Percentiles rank a stretch among this genome's conserved stretches.
These are phyloP conservation scores for Colletotrichum liriopes DNA, from an alignment of 2,329 filamentous ascomycete species.

Conservation along the genomic window DNA sequence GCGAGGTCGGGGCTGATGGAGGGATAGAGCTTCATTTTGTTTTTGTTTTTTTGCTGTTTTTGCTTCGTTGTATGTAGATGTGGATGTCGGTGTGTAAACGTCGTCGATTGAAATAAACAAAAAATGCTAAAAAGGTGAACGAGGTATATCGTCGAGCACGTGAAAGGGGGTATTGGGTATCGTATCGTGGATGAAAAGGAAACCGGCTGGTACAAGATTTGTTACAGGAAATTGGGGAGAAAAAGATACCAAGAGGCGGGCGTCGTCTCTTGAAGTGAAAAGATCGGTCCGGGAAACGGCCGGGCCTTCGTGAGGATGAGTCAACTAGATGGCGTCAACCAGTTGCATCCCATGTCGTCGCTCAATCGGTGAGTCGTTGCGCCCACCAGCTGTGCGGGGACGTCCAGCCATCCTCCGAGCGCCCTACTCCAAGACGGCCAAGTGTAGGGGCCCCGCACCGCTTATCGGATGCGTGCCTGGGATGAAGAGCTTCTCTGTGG, in stretches of 20 bases:
- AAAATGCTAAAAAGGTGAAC: conserved; percentile 2
- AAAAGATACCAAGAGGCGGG: neutral
- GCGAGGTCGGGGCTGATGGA: conserved; percentile 70
- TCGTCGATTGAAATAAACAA: conserved; percentile 2
- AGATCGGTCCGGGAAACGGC: conserved; percentile 7
- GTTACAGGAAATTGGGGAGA: conserved; percentile 24
- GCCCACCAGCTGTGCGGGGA: conserved; percentile 26
- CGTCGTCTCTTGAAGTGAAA: conserved; percentile 20
- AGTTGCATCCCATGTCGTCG: conserved; percentile 21
- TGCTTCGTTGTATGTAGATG: neutral
- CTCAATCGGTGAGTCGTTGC: neutral
- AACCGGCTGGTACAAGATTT: conserved; percentile 28
- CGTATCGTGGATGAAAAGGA: conserved; percentile 24
- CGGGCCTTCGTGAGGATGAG: conserved; percentile 32
- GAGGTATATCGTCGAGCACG: conserved; percentile 24
- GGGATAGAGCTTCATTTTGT: conserved; percentile 72
- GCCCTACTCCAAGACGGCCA: conserved; percentile 8
- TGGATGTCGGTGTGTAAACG: neutral
- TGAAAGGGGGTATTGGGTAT: conserved; percentile 39
- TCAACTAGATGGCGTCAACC: conserved; percentile 30
- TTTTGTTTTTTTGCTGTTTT: neutral
- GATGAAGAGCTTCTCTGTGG: conserved; percentile 36
- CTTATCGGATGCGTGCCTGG: conserved; percentile 34
- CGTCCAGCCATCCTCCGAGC: neutral
- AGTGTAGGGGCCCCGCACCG: conserved; percentile 12